Evolutionary conservation across 75 land plant genomes (phyloP).

Genomic region (Cryptomeria japonica): DNA sequence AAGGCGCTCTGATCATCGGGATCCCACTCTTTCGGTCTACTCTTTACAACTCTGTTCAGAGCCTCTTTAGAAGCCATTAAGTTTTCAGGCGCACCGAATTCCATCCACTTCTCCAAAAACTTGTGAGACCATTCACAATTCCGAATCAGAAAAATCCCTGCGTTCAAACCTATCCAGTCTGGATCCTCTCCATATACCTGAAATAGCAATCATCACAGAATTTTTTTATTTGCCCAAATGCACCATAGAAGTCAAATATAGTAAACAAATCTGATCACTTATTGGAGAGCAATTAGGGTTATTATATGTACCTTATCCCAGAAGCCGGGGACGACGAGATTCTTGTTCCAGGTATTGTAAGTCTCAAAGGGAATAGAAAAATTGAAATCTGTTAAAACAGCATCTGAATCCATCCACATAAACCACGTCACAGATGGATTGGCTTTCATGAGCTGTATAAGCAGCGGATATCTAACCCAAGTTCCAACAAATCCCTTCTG

Average conservation of each 20-base stretch:
- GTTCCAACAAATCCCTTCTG: constrained; percentile 20
- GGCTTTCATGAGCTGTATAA: constrained; percentile 15
- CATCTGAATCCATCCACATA: constrained; percentile 37
- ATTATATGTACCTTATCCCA: constrained; percentile 16
- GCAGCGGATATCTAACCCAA: constrained; percentile 27
- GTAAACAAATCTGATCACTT: too few relatives aligned
- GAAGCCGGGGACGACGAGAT: constrained; percentile 19
- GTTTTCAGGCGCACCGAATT: constrained; percentile 9
- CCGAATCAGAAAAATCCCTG: constrained; percentile 29
- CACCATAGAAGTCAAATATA: too few relatives aligned
- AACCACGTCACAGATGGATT: constrained; percentile 26
- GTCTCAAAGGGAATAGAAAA: constrained; percentile 21
- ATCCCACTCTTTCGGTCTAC: constrained; percentile 19
- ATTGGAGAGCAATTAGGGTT: not conserved
- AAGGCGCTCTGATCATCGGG: constrained; percentile 36
- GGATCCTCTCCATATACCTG: constrained; percentile 24
- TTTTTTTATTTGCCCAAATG: too few relatives aligned
- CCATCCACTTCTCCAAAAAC: constrained; percentile 21
- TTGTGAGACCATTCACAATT: constrained; percentile 28
- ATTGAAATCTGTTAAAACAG: constrained; percentile 30
- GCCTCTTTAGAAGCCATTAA: not conserved
- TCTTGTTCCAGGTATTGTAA: constrained; percentile 18
- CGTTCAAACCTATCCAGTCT: constrained; percentile 26
- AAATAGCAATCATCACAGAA: not conserved
- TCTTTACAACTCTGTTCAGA: constrained; percentile 6